These are phyloP conservation scores for Pleurotus sapidus DNA, from an alignment of 768 basidiomycete genomes.

Conservation along the genomic window DNA sequence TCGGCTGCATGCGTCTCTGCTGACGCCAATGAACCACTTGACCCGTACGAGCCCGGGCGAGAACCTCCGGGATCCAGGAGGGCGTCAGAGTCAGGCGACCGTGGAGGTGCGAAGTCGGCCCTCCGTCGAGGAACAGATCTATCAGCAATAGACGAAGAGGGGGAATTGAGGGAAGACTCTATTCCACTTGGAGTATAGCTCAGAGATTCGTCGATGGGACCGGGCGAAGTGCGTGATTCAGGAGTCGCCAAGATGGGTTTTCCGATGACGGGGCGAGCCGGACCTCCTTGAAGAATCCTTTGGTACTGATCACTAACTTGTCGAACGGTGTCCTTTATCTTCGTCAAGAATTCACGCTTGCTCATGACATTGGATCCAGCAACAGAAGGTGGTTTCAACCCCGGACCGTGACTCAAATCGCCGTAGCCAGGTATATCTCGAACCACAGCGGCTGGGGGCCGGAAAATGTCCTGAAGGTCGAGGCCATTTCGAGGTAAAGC, in stretches of 20 bases:
- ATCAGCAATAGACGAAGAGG: slow-evolving; percentile 62
- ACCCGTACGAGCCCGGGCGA: slow-evolving; percentile 16
- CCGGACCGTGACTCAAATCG: slow-evolving; percentile 39
- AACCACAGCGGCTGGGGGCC: slow-evolving; percentile 12
- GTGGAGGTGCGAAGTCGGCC: slow-evolving; percentile 66
- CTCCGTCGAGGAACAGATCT: slow-evolving; percentile 66
- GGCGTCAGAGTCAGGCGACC: slow-evolving; percentile 22
- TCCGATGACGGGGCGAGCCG: slow-evolving; percentile 51
- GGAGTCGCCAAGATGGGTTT: slow-evolving; percentile 47
- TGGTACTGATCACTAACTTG: slow-evolving; percentile 64
- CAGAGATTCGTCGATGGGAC: slow-evolving; percentile 39
- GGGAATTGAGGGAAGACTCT: slow-evolving; percentile 53
- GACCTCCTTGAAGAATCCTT: slow-evolving; percentile 26
- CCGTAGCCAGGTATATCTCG: slow-evolving; percentile 23
- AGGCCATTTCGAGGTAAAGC: slow-evolving; percentile 14
- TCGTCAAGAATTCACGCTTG: slow-evolving; percentile 68
- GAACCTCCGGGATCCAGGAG: not conserved
- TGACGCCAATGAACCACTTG: slow-evolving; percentile 27
- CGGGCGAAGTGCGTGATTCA: slow-evolving; percentile 24
- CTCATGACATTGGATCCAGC: slow-evolving; percentile 41
- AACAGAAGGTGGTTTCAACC: not conserved
- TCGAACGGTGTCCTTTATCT: slow-evolving; percentile 60
- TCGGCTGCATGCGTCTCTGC: slow-evolving; percentile 36
- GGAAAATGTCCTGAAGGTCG: slow-evolving; percentile 7
- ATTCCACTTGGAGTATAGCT: slow-evolving; percentile 40